A percentile compares a stretch with the other conserved stretches of the same genome.
phyloP scores from a whole-genome alignment of 257 asterid species.

The Ilex asprella region DNA sequence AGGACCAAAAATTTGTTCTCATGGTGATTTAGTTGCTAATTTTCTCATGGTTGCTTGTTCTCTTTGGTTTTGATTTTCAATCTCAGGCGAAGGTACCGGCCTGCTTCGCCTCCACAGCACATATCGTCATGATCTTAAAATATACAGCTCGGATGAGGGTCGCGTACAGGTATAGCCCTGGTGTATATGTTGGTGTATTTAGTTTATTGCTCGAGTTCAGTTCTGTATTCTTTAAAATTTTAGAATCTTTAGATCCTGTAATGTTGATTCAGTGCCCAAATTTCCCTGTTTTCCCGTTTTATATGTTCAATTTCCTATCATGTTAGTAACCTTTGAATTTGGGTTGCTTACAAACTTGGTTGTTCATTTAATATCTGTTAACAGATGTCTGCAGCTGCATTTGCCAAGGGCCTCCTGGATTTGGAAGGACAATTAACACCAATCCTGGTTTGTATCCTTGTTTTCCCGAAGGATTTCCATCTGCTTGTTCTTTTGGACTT shows the following conservation, averaged over 20 bases:
- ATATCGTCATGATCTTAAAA: constrained; percentile 90
- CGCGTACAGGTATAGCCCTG: constrained; percentile 71
- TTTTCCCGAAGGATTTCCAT: constrained; percentile 6
- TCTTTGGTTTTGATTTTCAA: constrained; percentile 7
- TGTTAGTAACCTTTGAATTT: neutral
- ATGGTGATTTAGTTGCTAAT: too few relatives aligned
- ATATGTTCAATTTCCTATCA: too few relatives aligned
- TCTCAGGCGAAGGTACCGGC: constrained; percentile 96
- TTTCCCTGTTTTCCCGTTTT: too few relatives aligned
- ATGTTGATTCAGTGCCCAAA: too few relatives aligned
- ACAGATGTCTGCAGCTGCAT: constrained; percentile 99
- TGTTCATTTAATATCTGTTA: constrained; percentile 8
- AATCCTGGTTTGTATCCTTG: constrained; percentile 60
- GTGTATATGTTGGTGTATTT: neutral
- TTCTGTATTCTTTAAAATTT: constrained; percentile 8
- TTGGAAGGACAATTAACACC: constrained; percentile 98
- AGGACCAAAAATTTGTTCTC: too few relatives aligned
- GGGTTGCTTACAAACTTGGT: neutral
- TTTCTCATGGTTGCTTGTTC: neutral
- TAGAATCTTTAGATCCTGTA: constrained; percentile 1
- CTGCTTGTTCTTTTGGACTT: constrained; percentile 5
- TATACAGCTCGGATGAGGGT: constrained; percentile 97
- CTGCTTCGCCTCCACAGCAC: constrained; percentile 99
- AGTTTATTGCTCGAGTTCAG: constrained; percentile 3
- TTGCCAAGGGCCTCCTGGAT: constrained; percentile 96